Evolutionary conservation across 805 yeast species (phyloP).

Genomic region (Schwanniomyces polymorphus): DNA sequence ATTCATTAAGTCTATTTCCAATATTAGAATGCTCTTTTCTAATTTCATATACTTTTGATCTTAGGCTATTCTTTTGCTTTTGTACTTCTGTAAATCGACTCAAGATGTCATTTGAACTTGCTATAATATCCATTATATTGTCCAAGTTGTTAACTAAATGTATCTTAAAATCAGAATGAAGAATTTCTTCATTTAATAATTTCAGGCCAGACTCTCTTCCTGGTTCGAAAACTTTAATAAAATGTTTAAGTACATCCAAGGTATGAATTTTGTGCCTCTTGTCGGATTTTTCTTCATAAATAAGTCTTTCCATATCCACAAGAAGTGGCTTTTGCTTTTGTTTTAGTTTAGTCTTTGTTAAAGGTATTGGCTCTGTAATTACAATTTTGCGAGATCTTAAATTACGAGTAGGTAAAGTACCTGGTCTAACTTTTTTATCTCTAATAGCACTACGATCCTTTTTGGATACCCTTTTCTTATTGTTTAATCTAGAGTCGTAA

Average conservation of each 20-base stretch:
- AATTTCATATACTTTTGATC: conserved; percentile 30
- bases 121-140: conserved; percentile 33
- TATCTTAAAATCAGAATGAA: conserved; percentile 31
- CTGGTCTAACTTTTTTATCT: not conserved
- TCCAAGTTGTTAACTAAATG: conserved; percentile 27
- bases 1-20: conserved; percentile 29
- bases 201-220: conserved; percentile 8
- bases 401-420: not conserved
- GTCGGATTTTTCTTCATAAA: conserved; percentile 17
- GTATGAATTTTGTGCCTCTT: conserved; percentile 29
- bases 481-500: not conserved
- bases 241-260: conserved; percentile 36
- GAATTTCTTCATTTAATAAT: conserved; percentile 17
- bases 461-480: not conserved
- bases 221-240: conserved; percentile 29
- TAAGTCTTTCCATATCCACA: conserved; percentile 29
- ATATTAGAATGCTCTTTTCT: conserved; percentile 28
- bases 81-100: conserved; percentile 28
- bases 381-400: not conserved
- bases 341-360: conserved; percentile 14
- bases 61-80: conserved; percentile 27
- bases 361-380: conserved; percentile 9
- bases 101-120: conserved; percentile 31
- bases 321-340: conserved; percentile 28
- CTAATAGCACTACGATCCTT: not conserved